phyloP scores from a whole-genome alignment of 805 yeast species.

The Ogataea nitratoaversa region DNA sequence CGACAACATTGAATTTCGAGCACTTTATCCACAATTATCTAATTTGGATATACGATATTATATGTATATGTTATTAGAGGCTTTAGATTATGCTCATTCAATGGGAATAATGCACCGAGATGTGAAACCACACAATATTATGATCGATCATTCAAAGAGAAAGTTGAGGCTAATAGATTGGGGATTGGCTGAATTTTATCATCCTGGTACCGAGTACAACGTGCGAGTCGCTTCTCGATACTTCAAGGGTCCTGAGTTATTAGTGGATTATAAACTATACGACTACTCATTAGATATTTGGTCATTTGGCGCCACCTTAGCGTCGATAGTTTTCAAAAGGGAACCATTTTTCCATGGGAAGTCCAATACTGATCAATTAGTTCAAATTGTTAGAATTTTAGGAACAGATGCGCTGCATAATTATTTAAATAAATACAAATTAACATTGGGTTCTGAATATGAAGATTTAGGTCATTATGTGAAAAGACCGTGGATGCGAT shows the following conservation, averaged over 20 bases:
- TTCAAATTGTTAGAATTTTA: conserved; percentile 80
- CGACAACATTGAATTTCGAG: conserved; percentile 76
- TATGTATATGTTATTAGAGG: conserved; percentile 74
- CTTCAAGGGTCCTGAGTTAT: conserved; percentile 88
- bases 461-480: conserved; percentile 72
- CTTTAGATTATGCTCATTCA: conserved; percentile 85
- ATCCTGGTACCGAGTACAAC: conserved; percentile 82
- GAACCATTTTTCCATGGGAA: conserved; percentile 93
- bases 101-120: conserved; percentile 96
- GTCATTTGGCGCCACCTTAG: conserved; percentile 92
- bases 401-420: conserved; percentile 77
- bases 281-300: conserved; percentile 90
- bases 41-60: conserved; percentile 76
- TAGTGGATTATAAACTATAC: conserved; percentile 81
- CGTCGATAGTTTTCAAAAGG: conserved; percentile 82
- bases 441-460: conserved; percentile 70
- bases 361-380: conserved; percentile 85
- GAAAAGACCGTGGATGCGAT: conserved; percentile 82
- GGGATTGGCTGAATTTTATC: conserved; percentile 95
- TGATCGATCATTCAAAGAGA: conserved; percentile 79
- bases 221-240: conserved; percentile 92
- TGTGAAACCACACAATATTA: conserved; percentile 92
- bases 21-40: conserved; percentile 73
- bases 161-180: conserved; percentile 83
- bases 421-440: conserved; percentile 67